Evolutionary conservation across 1,284 basidiomycete genomes (phyloP), one percentile per base, ranked within the genome.

Genomic region (Stygiomarasmius scandens): DNA sequence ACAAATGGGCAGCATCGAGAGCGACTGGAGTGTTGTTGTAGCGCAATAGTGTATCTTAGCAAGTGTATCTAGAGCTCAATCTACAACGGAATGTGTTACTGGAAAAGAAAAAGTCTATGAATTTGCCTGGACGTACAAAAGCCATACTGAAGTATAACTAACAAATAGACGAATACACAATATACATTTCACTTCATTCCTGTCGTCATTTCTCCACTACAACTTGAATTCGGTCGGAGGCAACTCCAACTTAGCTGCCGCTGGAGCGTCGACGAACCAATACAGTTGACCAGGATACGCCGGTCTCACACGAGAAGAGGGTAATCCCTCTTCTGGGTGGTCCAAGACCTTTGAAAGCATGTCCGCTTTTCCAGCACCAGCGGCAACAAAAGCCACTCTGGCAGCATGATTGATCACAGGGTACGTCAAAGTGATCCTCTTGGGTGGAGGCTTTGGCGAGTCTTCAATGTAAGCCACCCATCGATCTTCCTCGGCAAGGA

Each of bases 391-490:
- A 0, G 85, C 96, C 60, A 95, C 84, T 60, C 90, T 82, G 50
- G 84, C 77, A 14, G 96, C 95, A 73, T 96, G 95, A 72, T 97
- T 97, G 66, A 98, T 85, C 60, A 97, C 95, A 46, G 93, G 93
- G 69, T 85, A 91, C 44, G 93, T 97, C 66, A 98, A 79, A 9
- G 95, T 97, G 74, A 98, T 91, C 59, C 96, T 85, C 65, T 83
- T 86, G 16, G 87, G 79, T n/a, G 96, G 96, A 0, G 93, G 94
- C 74, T 99, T 98, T 41, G 96, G 96, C 54, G 90, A 91, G 75
- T 98, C 94, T 52, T 92, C 87, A 67, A 99, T 82, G 71, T 89
- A 92, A 0, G 96, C 96, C 14, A 99, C 92, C 96, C 96, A 99
- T 55, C 93, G 83, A 69, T 93, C 92, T 58, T 83, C 85, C 75